Evolutionary conservation across 2,329 filamentous ascomycete species (phyloP).

Genomic region (Aspergillus brunneoviolaceus): DNA sequence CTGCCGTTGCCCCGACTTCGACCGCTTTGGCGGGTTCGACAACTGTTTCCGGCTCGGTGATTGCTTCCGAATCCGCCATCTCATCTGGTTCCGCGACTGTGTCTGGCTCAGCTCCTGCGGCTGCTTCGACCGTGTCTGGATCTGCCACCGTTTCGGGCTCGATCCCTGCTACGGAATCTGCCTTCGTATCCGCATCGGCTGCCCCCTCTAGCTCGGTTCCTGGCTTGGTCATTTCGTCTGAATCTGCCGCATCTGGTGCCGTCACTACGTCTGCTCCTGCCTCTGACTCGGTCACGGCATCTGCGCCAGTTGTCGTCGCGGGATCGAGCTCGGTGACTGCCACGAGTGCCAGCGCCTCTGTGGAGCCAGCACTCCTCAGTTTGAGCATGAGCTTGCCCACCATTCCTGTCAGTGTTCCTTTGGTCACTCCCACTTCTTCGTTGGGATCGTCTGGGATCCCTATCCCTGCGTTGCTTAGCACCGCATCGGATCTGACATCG

Average conservation of each 20-base stretch:
- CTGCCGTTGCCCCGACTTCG: background rate
- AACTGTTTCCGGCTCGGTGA: background rate
- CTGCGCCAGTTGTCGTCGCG: background rate
- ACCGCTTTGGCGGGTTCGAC: background rate
- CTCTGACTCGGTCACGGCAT: background rate
- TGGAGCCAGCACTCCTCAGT: background rate
- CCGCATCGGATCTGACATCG: background rate
- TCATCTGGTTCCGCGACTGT: background rate
- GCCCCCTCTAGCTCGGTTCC: background rate
- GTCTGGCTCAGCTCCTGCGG: background rate
- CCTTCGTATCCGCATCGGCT: background rate
- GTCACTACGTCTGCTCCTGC: background rate
- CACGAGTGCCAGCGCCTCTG: constrained; percentile 2
- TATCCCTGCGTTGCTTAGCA: constrained; percentile 8
- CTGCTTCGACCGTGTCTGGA: background rate
- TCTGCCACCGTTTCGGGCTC: background rate
- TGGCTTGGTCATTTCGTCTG: background rate
- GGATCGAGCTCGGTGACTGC: background rate
- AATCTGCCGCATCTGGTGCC: background rate
- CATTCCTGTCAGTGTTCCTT: constrained; percentile 30
- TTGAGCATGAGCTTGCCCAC: constrained; percentile 16
- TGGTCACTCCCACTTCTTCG: constrained; percentile 14
- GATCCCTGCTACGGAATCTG: background rate
- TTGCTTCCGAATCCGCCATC: background rate
- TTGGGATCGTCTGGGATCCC: background rate